Base-by-base conservation (phyloP, 2,329 filamentous ascomycete species). In the Nakataea oryzae region DNA sequence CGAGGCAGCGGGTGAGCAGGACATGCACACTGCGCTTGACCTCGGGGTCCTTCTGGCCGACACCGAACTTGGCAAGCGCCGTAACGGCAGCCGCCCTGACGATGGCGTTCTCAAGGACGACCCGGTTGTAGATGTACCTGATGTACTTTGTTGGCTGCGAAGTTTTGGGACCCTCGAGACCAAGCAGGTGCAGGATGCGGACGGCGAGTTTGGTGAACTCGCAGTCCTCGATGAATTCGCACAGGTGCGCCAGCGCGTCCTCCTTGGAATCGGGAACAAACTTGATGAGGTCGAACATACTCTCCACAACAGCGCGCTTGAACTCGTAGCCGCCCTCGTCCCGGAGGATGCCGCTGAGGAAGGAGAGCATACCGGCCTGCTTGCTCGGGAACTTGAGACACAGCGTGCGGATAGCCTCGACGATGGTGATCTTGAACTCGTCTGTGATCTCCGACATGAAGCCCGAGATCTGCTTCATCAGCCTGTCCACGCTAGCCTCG, bases 351-450 rank as follows among this genome's bases (percentile, higher is more conserved):
- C 93, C 91, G 71, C 93, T 96, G 58, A 99, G 84, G 85, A 99
- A 99, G 60, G 91, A 86, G 61, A 99, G 86, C 93, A 99, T 97
- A 65, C 92, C 93, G 58, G 93, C 93, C 77, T 99, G 95, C 79
- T 99, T 99, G 78, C 86, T 93, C 41, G 95, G 95, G 79, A 99
- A 99, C 78, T 99, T 99, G 69, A 99, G 81, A 74, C 93, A 97
- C 54, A 99, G 79, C 3, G 95, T 97, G 64, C 95, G 89, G 71
- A 99, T 97, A 55, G 95, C 95, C 75, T 99, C 95, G 56, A 99
- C 93, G 70, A 99, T 96, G n/a, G 95, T 99, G 68, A 99, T 96
- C 82, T 97, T 99, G 82, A 99, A 99, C 75, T 99, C 95, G 72
- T 99, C 95, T 8, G 93, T 97, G 67, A 97, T 97, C 76, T 97